A percentile compares a stretch with the other conserved stretches of the same genome.
Evolutionary conservation across 345 rosid genomes (phyloP).

Genomic region (Eucalyptus cladocalyx): DNA sequence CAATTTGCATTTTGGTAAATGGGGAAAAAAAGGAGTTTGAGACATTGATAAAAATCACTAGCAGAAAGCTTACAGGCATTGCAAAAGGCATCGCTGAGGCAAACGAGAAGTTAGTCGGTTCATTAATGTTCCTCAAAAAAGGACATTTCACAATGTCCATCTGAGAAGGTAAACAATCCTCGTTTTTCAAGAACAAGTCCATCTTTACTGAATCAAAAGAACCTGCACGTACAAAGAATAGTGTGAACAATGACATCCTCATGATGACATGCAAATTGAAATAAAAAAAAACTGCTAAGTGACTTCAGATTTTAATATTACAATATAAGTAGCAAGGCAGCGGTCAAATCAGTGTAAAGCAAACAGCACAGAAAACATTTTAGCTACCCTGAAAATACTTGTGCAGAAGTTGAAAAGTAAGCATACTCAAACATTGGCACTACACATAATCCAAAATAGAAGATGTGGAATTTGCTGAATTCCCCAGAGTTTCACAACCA

Average conservation of each 20-base stretch:
- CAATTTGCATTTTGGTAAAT: not conserved
- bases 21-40: not conserved
- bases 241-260: not conserved
- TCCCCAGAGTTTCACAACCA: not conserved
- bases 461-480: not conserved
- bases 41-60: not conserved
- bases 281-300: not conserved
- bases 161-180: slow-evolving; percentile 36
- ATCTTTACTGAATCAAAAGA: slow-evolving; percentile 11
- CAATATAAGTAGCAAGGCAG: not conserved
- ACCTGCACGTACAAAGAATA: slow-evolving; percentile 11
- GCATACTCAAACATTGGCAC: not conserved
- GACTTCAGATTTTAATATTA: not conserved
- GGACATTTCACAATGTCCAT: slow-evolving; percentile 67
- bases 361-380: not conserved
- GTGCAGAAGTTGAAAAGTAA: not conserved
- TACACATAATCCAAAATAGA: not conserved
- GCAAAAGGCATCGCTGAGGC: slow-evolving; percentile 54
- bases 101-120: slow-evolving; percentile 85
- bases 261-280: not conserved
- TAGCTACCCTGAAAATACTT: not conserved
- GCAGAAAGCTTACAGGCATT: slow-evolving; percentile 52
- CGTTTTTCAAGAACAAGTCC: slow-evolving; percentile 52
- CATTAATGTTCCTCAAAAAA: slow-evolving; percentile 91
- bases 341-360: not conserved